These are phyloP conservation scores for Tubosaeta sp. DNA, from an alignment of 768 basidiomycete genomes.

Conservation along the genomic window DNA sequence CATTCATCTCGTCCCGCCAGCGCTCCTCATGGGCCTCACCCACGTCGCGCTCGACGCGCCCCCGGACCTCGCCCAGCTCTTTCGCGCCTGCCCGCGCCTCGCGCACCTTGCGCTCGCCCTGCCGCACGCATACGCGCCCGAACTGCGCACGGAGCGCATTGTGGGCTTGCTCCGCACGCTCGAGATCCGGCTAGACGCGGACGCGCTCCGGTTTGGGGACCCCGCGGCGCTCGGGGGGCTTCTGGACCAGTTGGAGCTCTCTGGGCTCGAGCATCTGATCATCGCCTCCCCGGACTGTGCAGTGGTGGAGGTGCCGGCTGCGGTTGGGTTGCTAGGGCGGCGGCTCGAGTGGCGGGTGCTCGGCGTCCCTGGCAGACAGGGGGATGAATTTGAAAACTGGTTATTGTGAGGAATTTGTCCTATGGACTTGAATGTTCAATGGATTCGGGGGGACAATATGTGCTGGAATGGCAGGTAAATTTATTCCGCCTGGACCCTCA, in stretches of 20 bases:
- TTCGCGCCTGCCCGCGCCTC: constrained; percentile 17
- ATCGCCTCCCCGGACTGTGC: not conserved
- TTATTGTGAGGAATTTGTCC: not conserved
- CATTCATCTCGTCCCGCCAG: constrained; percentile 14
- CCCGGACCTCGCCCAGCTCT: constrained; percentile 18
- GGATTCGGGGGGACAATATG: no score
- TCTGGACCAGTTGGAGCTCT: constrained; percentile 21
- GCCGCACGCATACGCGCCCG: not conserved
- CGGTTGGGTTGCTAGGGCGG: not conserved
- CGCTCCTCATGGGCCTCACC: constrained; percentile 17
- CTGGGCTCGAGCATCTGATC: constrained; percentile 13
- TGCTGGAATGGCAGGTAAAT: not conserved
- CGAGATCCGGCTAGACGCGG: constrained; percentile 20
- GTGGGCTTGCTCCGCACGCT: constrained; percentile 8
- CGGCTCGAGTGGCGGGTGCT: not conserved
- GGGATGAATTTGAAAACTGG: not conserved
- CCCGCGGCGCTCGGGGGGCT: constrained; percentile 12
- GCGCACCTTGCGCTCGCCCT: constrained; percentile 13
- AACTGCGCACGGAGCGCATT: not conserved
- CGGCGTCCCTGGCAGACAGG: not conserved
- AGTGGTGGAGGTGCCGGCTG: constrained; percentile 3
- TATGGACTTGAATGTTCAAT: not conserved
- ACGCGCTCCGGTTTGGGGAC: constrained; percentile 19
- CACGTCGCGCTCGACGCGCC: constrained; percentile 21
- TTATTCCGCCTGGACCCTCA: not conserved